Percentiles rank a stretch among this genome's conserved stretches.
Conservation (phyloP, 495 filamentous ascomycete species). For the Podospora tetraspora region DNA sequence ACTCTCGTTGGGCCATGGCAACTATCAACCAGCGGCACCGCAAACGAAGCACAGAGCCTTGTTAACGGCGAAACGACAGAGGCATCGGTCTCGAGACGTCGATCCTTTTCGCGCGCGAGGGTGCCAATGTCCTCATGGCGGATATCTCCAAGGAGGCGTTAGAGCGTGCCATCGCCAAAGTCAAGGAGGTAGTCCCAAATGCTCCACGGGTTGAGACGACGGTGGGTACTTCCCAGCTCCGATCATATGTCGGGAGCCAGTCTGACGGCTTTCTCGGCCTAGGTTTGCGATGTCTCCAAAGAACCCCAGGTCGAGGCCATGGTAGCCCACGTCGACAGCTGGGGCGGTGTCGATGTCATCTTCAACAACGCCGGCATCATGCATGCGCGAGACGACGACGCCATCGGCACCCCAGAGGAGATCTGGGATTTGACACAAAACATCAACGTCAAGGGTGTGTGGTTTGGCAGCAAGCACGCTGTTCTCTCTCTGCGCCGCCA, state of each 20-base stretch:
- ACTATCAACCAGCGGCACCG: background rate
- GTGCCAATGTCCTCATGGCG: slow-evolving; percentile 76
- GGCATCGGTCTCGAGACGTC: slow-evolving; percentile 94
- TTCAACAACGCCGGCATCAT: slow-evolving; percentile 99
- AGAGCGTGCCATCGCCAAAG: slow-evolving; percentile 48
- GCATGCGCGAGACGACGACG: slow-evolving; percentile 84
- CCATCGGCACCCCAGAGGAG: slow-evolving; percentile 73
- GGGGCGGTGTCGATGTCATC: slow-evolving; percentile 91
- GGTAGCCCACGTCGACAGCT: slow-evolving; percentile 66
- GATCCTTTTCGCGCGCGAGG: slow-evolving; percentile 88
- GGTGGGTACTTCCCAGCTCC: slow-evolving; percentile 26
- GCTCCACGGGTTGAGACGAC: slow-evolving; percentile 55
- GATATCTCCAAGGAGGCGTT: slow-evolving; percentile 75
- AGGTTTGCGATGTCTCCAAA: slow-evolving; percentile 59
- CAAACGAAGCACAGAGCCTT: background rate
- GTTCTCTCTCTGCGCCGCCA: slow-evolving; percentile 75
- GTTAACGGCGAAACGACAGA: slow-evolving; percentile 38
- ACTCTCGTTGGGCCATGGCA: background rate
- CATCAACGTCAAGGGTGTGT: slow-evolving; percentile 98
- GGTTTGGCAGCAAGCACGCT: slow-evolving; percentile 93
- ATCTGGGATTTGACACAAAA: slow-evolving; percentile 94
- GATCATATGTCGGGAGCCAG: background rate
- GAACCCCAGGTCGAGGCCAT: slow-evolving; percentile 67
- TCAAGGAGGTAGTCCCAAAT: slow-evolving; percentile 63
- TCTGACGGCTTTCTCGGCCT: background rate